Base-by-base conservation (phyloP, 208 protist species). In the Entamoeba histolytica region DNA sequence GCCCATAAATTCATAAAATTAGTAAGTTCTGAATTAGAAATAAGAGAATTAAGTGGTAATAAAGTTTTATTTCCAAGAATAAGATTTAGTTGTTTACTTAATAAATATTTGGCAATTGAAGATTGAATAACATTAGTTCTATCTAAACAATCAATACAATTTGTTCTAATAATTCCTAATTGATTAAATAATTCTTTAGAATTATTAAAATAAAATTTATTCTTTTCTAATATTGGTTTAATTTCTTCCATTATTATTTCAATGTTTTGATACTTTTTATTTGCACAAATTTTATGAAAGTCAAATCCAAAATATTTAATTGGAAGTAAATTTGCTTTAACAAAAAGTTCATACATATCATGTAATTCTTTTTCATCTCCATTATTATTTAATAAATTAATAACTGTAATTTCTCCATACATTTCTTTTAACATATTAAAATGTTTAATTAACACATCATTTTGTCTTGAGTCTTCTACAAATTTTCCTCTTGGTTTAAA, bases 131-230 rank as follows among this genome's bases (percentile, higher is more conserved):
- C 92, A 51, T 95, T 95, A 5, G 94, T 95, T 47, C 95, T 61
- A 35, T 95, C 95, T 23, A 95, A 78, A 87, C 94, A 95, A 92
- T 95, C 95, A 91, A 95, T 92, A 44, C 95, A 95, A 93, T 95
- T 95, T 31, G 92, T 92, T 49, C 95, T 92, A 12, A 95, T 10
- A 28, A 95, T 51, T 19, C 93, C 94, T 91, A 94, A 94, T 87
- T 93, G 92, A 44, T 17, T n/a, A 10, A 78, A 10, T 78, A 8
- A 0, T 7, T 28, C n/a, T 10, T 78, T 28, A 10, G 5, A 7
- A 28, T 57, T 17, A 19, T 5, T 35, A 4, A 35, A 23, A 47
- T 7, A 69, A 6, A n/a, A 57, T 19, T 35, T 69, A 3, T 47
- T 3, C 0, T 4, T 49, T n/a, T 44, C 17, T 8, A 69, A 19